Percentiles rank a stretch among this genome's conserved stretches.
Evolutionary conservation across 1,284 basidiomycete species (phyloP).

Genomic region (Ceratobasidium sp.): DNA sequence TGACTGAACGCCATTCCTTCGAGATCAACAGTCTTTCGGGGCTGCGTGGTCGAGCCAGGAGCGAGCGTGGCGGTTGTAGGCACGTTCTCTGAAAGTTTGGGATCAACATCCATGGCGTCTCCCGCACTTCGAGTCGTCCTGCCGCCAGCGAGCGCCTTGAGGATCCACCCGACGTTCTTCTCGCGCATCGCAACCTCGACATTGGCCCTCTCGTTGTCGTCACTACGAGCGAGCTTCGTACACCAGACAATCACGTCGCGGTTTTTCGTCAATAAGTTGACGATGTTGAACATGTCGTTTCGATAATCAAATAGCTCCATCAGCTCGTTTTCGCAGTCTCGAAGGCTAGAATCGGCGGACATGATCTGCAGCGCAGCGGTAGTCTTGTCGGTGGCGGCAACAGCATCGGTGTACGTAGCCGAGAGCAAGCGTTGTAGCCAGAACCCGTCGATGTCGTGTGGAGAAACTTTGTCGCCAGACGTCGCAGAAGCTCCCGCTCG

Average conservation of each 20-base stretch:
- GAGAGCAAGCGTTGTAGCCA: conserved; percentile 98
- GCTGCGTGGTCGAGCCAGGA: conserved; percentile 88
- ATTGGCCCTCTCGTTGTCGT: conserved; percentile 91
- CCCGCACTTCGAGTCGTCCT: conserved; percentile 64
- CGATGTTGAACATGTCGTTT: conserved; percentile 85
- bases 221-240: conserved; percentile 92
- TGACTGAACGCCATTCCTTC: conserved; percentile 97
- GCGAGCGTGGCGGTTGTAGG: conserved; percentile 91
- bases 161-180: conserved; percentile 95
- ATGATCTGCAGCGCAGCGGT: conserved; percentile 88
- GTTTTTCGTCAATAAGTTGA: conserved; percentile 93
- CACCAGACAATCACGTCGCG: conserved; percentile 98
- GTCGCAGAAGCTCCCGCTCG: conserved; percentile 56
- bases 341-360: conserved; percentile 87
- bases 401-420: conserved; percentile 91
- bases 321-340: conserved; percentile 96
- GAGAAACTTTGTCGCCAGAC: conserved; percentile 86
- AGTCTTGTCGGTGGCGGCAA: conserved; percentile 94
- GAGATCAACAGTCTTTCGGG: conserved; percentile 89
- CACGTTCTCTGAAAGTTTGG: conserved; percentile 64
- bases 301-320: conserved; percentile 97
- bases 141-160: conserved; percentile 87
- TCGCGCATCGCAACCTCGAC: conserved; percentile 99
- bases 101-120: conserved; percentile 85
- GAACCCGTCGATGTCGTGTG: conserved; percentile 95